Conservation (phyloP, 2,329 filamentous ascomycete species). For the Sclerotinia borealis region DNA sequence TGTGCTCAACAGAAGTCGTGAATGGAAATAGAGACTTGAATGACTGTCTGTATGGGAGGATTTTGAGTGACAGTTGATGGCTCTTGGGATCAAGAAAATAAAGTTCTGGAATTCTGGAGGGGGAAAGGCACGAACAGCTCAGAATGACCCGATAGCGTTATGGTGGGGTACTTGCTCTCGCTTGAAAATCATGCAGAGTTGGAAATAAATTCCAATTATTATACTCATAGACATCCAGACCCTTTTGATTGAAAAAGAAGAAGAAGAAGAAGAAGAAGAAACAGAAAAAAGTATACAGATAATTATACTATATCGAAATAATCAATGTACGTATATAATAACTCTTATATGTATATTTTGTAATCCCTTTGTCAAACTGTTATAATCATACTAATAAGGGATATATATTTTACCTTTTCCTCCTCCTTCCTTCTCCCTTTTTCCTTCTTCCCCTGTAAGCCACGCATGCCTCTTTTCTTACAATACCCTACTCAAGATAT, state of each 20-base stretch:
- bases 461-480: background rate
- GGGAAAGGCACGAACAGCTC: background rate
- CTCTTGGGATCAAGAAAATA: background rate
- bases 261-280: background rate
- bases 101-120: slow-evolving; percentile 2
- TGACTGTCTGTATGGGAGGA: background rate
- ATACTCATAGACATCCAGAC: background rate
- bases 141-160: slow-evolving; percentile 5
- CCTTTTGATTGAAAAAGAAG: background rate
- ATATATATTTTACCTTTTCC: background rate
- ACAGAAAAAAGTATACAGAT: no score
- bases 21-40: background rate
- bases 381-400: background rate
- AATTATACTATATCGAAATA: background rate
- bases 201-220: no score
- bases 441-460: background rate
- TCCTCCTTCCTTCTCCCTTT: background rate
- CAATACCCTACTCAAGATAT: background rate
- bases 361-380: background rate
- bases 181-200: background rate
- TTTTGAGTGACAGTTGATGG: background rate
- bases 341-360: background rate
- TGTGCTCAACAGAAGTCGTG: background rate
- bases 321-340: background rate
- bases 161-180: slow-evolving; percentile 2